phyloP scores from a whole-genome alignment of 1,139 yeast genomes.

The Hyphopichia buzzinii region DNA sequence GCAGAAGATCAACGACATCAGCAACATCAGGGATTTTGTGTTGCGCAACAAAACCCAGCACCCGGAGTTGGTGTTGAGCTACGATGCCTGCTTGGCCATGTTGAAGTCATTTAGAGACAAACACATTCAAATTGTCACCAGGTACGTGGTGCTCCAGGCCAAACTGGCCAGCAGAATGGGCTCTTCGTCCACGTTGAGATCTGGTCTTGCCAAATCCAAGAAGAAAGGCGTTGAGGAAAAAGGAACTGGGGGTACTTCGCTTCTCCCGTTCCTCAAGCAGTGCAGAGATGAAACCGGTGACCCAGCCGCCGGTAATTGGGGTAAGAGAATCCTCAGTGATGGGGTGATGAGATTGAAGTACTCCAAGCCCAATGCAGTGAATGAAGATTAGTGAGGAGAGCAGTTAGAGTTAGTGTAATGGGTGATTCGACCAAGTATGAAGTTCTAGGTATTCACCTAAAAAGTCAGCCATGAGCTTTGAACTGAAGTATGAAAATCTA shows the following conservation, averaged over 20 bases:
- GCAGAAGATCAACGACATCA: conserved; percentile 51
- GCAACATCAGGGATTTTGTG: conserved; percentile 67
- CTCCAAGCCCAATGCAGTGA: conserved; percentile 32
- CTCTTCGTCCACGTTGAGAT: conserved; percentile 53
- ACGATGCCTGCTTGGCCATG: conserved; percentile 91
- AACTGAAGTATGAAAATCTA: too few species aligned
- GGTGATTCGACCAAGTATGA: too few species aligned
- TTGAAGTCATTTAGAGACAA: conserved; percentile 85
- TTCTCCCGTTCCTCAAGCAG: conserved; percentile 88
- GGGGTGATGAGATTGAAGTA: conserved; percentile 49
- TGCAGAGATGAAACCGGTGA: conserved; percentile 96
- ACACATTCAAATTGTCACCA: conserved; percentile 87
- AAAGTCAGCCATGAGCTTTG: too few species aligned
- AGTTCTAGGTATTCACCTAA: too few species aligned
- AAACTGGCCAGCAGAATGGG: conserved; percentile 51
- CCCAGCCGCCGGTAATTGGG: conserved; percentile 90
- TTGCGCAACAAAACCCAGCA: conserved; percentile 31
- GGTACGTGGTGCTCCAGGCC: conserved; percentile 81
- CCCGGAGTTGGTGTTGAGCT: conserved; percentile 65
- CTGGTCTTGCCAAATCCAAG: conserved; percentile 56
- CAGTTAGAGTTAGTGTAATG: too few species aligned
- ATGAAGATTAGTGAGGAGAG: conserved; percentile 29
- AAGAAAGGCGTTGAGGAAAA: conserved; percentile 50
- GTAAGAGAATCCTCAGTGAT: conserved; percentile 68
- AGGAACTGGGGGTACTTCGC: conserved; percentile 94